A percentile compares a stretch with the other conserved stretches of the same genome.
phyloP scores from a whole-genome alignment of 768 basidiomycete species.

The Scleroderma citrinum region DNA sequence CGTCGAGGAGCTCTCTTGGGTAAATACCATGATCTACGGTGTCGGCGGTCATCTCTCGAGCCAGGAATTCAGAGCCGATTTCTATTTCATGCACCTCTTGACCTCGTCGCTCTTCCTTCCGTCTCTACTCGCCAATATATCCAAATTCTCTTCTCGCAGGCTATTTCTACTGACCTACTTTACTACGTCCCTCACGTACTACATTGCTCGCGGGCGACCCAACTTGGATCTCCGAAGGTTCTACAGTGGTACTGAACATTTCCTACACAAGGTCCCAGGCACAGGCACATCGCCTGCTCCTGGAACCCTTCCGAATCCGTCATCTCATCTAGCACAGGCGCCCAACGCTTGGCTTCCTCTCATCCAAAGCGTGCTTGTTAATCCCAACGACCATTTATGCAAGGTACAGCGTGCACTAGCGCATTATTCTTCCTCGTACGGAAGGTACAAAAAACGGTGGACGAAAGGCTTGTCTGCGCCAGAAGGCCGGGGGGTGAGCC shows the following conservation, averaged over 20 bases:
- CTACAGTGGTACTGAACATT: conserved; percentile 12
- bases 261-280: conserved; percentile 15
- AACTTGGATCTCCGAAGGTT: conserved; percentile 26
- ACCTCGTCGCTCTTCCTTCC: conserved; percentile 56
- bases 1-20: conserved; percentile 53
- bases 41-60: conserved; percentile 40
- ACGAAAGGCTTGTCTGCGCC: too few species aligned
- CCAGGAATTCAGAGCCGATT: conserved; percentile 46
- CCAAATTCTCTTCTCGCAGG: conserved; percentile 45
- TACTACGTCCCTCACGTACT: conserved; percentile 39
- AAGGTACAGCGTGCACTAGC: conserved; percentile 45
- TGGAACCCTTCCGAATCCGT: conserved; percentile 23
- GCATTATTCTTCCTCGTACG: conserved; percentile 40
- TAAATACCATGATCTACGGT: conserved; percentile 45
- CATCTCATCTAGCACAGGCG: conserved; percentile 29
- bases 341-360: conserved; percentile 57
- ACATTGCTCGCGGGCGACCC: conserved; percentile 46
- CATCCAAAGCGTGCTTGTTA: conserved; percentile 44
- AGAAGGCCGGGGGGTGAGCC: background rate
- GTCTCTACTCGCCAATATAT: conserved; percentile 37
- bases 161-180: conserved; percentile 52
- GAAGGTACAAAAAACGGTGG: conserved; percentile 29
- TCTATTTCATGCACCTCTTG: conserved; percentile 59
- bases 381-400: conserved; percentile 52
- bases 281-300: conserved; percentile 17